A percentile compares a stretch with the other conserved stretches of the same genome.
Conservation (phyloP, 2,329 filamentous ascomycete genomes). For the Fusarium musae region DNA sequence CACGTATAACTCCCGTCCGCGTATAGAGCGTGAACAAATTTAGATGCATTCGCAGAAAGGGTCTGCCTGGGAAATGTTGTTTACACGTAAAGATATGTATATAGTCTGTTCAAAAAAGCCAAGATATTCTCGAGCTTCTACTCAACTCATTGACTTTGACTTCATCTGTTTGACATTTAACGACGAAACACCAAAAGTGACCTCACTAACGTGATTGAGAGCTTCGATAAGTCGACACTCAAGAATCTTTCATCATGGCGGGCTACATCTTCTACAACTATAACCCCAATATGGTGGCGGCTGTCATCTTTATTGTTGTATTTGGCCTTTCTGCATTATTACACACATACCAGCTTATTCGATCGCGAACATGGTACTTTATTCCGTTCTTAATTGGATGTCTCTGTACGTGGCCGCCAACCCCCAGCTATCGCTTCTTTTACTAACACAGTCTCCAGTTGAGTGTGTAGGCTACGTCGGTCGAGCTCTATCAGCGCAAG, state of each 20-base stretch:
- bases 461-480: slow-evolving; percentile 56
- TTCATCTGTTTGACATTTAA: background rate
- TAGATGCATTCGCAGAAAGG: background rate
- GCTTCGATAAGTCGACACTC: background rate
- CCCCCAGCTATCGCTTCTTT: too few relatives aligned
- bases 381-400: slow-evolving; percentile 64
- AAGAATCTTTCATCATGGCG: slow-evolving; percentile 24
- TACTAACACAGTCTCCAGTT: slow-evolving; percentile 29
- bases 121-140: background rate
- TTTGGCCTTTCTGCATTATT: slow-evolving; percentile 52
- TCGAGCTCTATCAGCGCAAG: slow-evolving; percentile 57
- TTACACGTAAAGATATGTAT: slow-evolving; percentile 24
- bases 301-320: slow-evolving; percentile 55
- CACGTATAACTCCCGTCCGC: slow-evolving; percentile 16
- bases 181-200: background rate
- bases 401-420: slow-evolving; percentile 52
- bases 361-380: slow-evolving; percentile 61
- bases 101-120: slow-evolving; percentile 10
- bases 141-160: background rate
- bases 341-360: slow-evolving; percentile 54
- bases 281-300: slow-evolving; percentile 56
- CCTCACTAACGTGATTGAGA: background rate
- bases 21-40: slow-evolving; percentile 16
- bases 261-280: slow-evolving; percentile 57
- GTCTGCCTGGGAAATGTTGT: background rate